Evolutionary conservation across 2,329 filamentous ascomycete genomes (phyloP), one percentile per base, ranked within the genome.

Genomic region (Arthroderma sp.): DNA sequence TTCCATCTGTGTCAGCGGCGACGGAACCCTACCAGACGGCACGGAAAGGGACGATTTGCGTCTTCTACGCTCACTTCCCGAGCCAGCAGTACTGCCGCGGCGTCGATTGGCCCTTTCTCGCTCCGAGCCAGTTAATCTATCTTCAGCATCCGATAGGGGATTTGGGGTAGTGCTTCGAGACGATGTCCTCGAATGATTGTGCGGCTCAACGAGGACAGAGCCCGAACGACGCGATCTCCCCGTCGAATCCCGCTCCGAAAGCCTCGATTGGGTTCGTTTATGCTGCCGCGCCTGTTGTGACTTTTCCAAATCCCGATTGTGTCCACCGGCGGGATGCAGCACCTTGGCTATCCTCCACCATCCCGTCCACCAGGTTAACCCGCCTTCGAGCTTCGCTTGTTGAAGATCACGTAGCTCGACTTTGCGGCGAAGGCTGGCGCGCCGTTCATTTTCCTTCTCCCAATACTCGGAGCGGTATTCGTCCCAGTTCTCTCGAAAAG

Each of bases 401-500:
- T 81, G 78, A 11, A 74, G 72, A 54, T 88, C 80, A 30, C 77
- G 74, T 42, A 78, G 74, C 50, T 79, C 76, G 41, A 94, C 68
- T 57, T 83, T 83, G 37, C 73, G 67, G 22, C 85, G 75, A 27
- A 95, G 69, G 46, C 83, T 67, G 2, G 81, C 76, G 8, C 91
- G 79, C 2, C 89, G 80, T 61, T 94, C 86, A 58, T 98, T 98
- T 62, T 98, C 91, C 49, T 81, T 81, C 55, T 95, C 89, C 91
- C 91, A 98, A 65, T 95, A 98, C 49, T 95, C 88, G 31, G 82
- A 80, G 43, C 91, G 77, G 64, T 93, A 98, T 10, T 89, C 73
- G 58, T 98, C 91, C 91, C 91, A 98, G 52, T 94, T 94, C 61
- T 96, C 88, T 15, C 91, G 77, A 58, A 98, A 98, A 39, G 85